These are phyloP conservation scores for Sclerotinia borealis DNA, from an alignment of 2,329 filamentous ascomycete species.

Conservation along the genomic window DNA sequence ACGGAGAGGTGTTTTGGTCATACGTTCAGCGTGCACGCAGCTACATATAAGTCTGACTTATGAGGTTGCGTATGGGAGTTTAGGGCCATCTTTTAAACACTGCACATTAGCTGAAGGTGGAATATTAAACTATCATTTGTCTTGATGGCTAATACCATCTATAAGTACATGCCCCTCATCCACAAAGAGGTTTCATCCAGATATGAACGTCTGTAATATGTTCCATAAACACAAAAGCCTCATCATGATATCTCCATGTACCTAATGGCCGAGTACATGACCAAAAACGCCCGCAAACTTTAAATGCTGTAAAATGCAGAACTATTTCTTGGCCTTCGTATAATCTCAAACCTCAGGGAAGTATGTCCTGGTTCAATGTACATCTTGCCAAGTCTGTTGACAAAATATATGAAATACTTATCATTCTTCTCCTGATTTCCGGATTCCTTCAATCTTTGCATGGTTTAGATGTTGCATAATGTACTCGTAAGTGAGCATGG, in stretches of 20 bases:
- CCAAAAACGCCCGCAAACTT: constrained; percentile 18
- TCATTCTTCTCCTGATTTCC: constrained; percentile 19
- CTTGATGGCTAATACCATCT: constrained; percentile 13
- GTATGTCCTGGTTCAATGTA: background rate
- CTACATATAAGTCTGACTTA: background rate
- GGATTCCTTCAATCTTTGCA: constrained; percentile 25
- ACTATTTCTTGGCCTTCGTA: background rate
- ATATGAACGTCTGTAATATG: constrained; percentile 16
- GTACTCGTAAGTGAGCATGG: constrained; percentile 95
- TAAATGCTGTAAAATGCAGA: constrained; percentile 18
- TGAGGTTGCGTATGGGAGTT: background rate
- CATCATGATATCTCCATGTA: constrained; percentile 4
- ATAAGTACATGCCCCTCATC: constrained; percentile 16
- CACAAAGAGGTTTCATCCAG: constrained; percentile 14
- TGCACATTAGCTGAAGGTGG: background rate
- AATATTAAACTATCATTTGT: constrained; percentile 5
- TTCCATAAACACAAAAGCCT: constrained; percentile 4
- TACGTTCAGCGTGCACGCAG: background rate
- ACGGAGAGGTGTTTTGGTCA: background rate
- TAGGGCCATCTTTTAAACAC: background rate
- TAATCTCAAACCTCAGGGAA: background rate
- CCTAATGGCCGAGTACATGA: constrained; percentile 11
- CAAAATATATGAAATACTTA: constrained; percentile 3
- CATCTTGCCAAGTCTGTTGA: background rate
- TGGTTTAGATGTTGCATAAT: constrained; percentile 35